Conservation (phyloP, 192 early-diverging fungal species). For the Spizellomyces sp. region DNA sequence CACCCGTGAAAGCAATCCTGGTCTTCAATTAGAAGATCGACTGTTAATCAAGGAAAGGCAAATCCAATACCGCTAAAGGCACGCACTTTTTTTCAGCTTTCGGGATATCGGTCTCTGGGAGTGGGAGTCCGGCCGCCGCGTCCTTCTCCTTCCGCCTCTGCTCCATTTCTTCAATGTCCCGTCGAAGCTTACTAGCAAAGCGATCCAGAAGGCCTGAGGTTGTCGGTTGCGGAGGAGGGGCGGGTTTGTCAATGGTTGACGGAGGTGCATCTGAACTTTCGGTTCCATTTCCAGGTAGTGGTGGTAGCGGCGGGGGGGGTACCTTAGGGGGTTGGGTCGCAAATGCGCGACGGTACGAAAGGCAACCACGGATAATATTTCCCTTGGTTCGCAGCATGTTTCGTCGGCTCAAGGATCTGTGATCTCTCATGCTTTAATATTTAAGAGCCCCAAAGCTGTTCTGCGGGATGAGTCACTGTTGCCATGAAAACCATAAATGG, state of each 20-base stretch:
- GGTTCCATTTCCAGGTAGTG: too few species aligned
- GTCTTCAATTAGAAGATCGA: not conserved
- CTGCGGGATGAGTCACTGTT: too few species aligned
- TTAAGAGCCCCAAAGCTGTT: too few species aligned
- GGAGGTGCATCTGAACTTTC: not conserved
- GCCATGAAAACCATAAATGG: too few species aligned
- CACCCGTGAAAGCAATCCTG: constrained; percentile 33
- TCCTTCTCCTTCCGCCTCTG: constrained; percentile 15
- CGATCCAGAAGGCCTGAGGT: constrained; percentile 1
- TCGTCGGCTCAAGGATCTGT: too few species aligned
- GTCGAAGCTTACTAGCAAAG: constrained; percentile 11
- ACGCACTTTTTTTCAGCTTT: not conserved
- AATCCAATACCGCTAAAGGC: not conserved
- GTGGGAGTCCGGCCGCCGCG: not conserved
- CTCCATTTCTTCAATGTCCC: constrained; percentile 18
- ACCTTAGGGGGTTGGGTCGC: too few species aligned
- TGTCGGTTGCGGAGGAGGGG: constrained; percentile 12
- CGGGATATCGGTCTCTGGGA: not conserved
- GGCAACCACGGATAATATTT: too few species aligned
- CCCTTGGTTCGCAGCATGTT: too few species aligned
- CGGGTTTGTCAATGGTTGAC: not conserved
- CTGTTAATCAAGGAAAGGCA: not conserved
- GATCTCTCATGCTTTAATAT: too few species aligned
- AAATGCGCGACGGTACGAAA: too few species aligned
- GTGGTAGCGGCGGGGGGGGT: too few species aligned